Base-by-base conservation (phyloP, 306 rosid genomes). In the Lathyrus oleraceus region DNA sequence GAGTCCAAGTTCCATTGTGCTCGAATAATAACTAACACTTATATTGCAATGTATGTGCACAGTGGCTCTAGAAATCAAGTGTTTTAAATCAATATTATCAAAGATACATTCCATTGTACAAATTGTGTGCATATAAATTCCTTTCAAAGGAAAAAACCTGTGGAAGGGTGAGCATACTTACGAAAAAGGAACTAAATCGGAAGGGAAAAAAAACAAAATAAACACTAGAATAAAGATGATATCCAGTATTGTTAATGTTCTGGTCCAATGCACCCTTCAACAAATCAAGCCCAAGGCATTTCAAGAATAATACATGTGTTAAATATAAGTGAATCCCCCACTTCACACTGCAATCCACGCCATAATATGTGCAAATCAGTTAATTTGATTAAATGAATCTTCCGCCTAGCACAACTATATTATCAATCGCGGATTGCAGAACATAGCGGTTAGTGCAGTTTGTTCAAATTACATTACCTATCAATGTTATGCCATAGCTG, bases 61-160 rank as follows among this genome's bases (percentile, higher is more conserved):
- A 10, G 42, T 8, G 25, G 32, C 32, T 52, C 25, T 42, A 52
- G 61, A 58, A 48, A 47, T 40, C 21, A 10, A 6, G 44, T 36
- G 56, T 23, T 57, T 15, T 30, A 8, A 58, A 20, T 20, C 42
- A 27, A 76, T 52, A 70, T 2, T 23, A 61, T 61, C 30, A 62
- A 47, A 42, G 25, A 60, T 60, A 63, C 79, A 61, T 61, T 51
- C 42, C 8, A 5, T 47, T 45, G 45, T 5, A 58, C 61, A 69
- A 45, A 39, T 73, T 11, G 57, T 28, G 62, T 43, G 53, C 54
- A 64, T 6, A 39, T 9, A 68, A 54, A 56, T 61, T 42, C 57
- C 58, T 47, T 48, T 38, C 21, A 52, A 73, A 27, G 28, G 25
- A 17, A n/a, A 23, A 57, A 57, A 28, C 8, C 25, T n/a, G 2